Evolutionary conservation across 208 protist species (phyloP).

Genomic region (Crithidia fasciculata): DNA sequence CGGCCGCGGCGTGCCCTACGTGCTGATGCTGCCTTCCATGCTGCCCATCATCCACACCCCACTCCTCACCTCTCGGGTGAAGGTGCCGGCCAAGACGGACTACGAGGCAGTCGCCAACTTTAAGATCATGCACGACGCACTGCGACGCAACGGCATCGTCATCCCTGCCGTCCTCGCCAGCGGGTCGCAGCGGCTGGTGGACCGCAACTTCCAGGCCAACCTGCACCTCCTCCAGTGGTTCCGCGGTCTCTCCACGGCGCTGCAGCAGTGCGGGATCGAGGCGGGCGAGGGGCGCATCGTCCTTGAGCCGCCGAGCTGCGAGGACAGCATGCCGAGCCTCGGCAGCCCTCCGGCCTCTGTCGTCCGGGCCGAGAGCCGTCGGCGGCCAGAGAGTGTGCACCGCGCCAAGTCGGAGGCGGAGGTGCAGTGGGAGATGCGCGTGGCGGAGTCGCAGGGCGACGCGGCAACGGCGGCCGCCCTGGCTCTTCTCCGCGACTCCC

Average conservation of each 20-base stretch:
- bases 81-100: constrained; percentile 87
- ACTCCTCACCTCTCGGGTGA: constrained; percentile 90
- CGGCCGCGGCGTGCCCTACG: constrained; percentile 90
- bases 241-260: constrained; percentile 69
- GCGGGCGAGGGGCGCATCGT: constrained; percentile 29
- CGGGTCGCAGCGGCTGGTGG: constrained; percentile 92
- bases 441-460: constrained; percentile 15
- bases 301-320: neutral
- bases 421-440: constrained; percentile 1
- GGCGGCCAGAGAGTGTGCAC: neutral
- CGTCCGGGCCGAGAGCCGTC: constrained; percentile 11
- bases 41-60: constrained; percentile 84
- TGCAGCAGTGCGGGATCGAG: constrained; percentile 47
- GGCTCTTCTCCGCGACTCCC: constrained; percentile 24
- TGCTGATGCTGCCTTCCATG: constrained; percentile 93
- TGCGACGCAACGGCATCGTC: constrained; percentile 88
- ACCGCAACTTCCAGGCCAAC: constrained; percentile 97
- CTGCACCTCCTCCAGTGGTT: constrained; percentile 98
- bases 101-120: constrained; percentile 97
- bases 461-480: constrained; percentile 16
- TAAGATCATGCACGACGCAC: constrained; percentile 94
- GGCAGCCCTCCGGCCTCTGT: constrained; percentile 3
- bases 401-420: neutral
- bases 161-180: constrained; percentile 74
- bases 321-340: constrained; percentile 15